Evolutionary conservation across 495 filamentous ascomycete species (phyloP).

Genomic region (Ascodesmis nigricans): DNA sequence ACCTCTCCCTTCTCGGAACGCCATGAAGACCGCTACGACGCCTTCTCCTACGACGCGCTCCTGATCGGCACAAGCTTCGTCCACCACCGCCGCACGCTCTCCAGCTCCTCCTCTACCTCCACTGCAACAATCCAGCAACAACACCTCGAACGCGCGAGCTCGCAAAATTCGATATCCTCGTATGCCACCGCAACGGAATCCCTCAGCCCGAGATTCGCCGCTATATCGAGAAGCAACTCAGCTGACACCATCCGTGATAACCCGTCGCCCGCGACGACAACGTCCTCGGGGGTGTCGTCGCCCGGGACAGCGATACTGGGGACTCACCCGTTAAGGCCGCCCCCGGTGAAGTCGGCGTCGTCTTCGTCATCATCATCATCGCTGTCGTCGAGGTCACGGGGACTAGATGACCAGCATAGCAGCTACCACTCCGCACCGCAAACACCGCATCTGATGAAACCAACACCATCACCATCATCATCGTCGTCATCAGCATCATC

Average conservation of each 20-base stretch:
- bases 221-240: not conserved
- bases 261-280: not conserved
- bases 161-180: slow-evolving; percentile 9
- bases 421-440: slow-evolving; percentile 20
- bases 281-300: slow-evolving; percentile 10
- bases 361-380: too few species aligned
- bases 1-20: slow-evolving; percentile 13
- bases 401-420: too few species aligned
- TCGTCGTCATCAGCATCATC: not conserved
- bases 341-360: slow-evolving; percentile 17
- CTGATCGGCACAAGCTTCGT: slow-evolving; percentile 25
- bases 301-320: too few species aligned
- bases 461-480: not conserved
- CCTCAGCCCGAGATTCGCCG: slow-evolving; percentile 4
- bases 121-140: not conserved
- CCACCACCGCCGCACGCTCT: not conserved
- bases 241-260: not conserved
- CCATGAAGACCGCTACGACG: slow-evolving; percentile 89
- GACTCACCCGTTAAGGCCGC: slow-evolving; percentile 6
- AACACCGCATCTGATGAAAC: slow-evolving; percentile 9
- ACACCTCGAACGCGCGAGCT: slow-evolving; percentile 13
- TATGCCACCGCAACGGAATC: not conserved
- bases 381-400: too few species aligned
- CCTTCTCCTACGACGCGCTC: slow-evolving; percentile 93
- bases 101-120: not conserved